Conservation (phyloP, 208 protist species). For the Crithidia fasciculata region DNA sequence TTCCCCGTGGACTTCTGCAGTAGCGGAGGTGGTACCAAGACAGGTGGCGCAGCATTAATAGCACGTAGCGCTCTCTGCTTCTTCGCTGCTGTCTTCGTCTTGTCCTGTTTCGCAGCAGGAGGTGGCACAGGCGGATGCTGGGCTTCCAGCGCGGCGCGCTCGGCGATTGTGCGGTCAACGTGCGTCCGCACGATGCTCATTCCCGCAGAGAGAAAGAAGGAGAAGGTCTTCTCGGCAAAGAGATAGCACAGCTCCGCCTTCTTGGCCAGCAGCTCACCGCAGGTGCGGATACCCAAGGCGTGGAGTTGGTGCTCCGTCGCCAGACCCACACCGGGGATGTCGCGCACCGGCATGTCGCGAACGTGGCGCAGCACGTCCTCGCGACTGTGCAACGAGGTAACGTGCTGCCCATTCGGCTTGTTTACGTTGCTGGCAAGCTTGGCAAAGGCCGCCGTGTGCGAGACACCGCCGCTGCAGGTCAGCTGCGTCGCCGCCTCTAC, state of each 20-base stretch:
- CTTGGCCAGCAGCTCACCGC: conserved; percentile 42
- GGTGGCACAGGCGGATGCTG: neutral
- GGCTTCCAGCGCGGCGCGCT: conserved; percentile 1
- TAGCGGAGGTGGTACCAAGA: too few species aligned
- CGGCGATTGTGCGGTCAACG: conserved; percentile 38
- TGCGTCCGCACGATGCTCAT: conserved; percentile 59
- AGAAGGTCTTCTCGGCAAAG: conserved; percentile 59
- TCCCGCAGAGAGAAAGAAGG: conserved; percentile 58
- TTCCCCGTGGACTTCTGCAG: conserved; percentile 38
- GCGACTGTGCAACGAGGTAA: conserved; percentile 40
- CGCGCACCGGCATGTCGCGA: conserved; percentile 47
- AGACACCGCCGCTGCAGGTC: conserved; percentile 80
- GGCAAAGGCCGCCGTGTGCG: conserved; percentile 71
- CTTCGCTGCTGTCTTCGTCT: too few species aligned
- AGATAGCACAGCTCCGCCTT: conserved; percentile 54
- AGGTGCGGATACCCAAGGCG: conserved; percentile 55
- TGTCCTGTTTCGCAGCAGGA: neutral
- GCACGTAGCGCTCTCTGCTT: too few species aligned
- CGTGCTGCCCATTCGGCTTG: conserved; percentile 93
- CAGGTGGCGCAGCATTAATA: too few species aligned
- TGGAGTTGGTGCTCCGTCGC: conserved; percentile 50
- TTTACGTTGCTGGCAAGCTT: conserved; percentile 88
- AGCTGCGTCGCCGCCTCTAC: conserved; percentile 56
- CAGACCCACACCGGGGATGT: conserved; percentile 61
- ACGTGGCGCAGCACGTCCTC: conserved; percentile 60